phyloP scores from a whole-genome alignment of 2,329 filamentous ascomycete species.

The Paecilomyces sp. region DNA sequence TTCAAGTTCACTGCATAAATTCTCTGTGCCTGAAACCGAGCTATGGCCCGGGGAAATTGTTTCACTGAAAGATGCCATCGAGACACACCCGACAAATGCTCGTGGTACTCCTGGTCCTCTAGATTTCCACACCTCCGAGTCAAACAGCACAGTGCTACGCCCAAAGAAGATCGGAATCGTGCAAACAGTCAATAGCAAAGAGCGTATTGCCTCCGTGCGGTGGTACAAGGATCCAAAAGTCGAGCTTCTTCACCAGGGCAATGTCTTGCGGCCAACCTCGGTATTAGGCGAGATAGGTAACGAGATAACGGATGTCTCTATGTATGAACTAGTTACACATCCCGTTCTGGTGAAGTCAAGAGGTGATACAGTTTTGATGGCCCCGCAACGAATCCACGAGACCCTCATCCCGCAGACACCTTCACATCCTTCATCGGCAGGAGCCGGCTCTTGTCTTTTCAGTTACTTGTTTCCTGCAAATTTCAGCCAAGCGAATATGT shows the following conservation, averaged over 20 bases:
- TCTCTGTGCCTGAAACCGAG: conserved; percentile 40
- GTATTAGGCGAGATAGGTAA: conserved; percentile 36
- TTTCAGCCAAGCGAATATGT: conserved; percentile 7
- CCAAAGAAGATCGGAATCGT: conserved; percentile 50
- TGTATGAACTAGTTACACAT: conserved; percentile 51
- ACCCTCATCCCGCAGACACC: conserved; percentile 3
- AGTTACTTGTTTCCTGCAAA: conserved; percentile 8
- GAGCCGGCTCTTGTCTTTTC: conserved; percentile 7
- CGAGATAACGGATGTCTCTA: conserved; percentile 44
- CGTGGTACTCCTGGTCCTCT: conserved; percentile 1
- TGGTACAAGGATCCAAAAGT: conserved; percentile 44
- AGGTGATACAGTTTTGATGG: conserved; percentile 48
- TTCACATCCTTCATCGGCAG: background rate
- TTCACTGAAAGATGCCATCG: conserved; percentile 36
- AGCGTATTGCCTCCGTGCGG: conserved; percentile 48
- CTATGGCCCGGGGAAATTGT: conserved; percentile 53
- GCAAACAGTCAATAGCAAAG: conserved; percentile 48
- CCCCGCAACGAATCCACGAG: conserved; percentile 19
- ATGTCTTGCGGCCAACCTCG: conserved; percentile 35
- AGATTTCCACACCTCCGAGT: conserved; percentile 1
- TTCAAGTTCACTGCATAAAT: conserved; percentile 33
- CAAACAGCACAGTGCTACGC: conserved; percentile 15
- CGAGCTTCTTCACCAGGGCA: conserved; percentile 23
- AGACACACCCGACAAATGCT: conserved; percentile 7
- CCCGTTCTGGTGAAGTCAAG: conserved; percentile 42